Conservation (phyloP, 1,139 yeast species). For the Kluyveromyces marxianus region DNA sequence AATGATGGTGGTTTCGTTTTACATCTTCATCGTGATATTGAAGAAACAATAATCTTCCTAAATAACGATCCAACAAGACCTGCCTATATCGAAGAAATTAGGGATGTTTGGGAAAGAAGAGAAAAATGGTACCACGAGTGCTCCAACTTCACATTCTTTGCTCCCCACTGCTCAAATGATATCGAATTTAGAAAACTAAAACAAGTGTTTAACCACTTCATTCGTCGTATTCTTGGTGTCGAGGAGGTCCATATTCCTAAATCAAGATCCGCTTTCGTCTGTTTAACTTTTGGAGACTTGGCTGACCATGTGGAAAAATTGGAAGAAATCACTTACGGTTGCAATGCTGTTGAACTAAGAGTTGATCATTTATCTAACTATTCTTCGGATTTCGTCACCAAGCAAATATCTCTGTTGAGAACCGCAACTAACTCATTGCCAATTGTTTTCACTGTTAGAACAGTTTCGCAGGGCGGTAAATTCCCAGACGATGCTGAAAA, state of each 20-base stretch:
- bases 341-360: slow-evolving; percentile 76
- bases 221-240: slow-evolving; percentile 60
- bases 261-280: slow-evolving; percentile 60
- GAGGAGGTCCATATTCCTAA: slow-evolving; percentile 39
- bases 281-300: slow-evolving; percentile 57
- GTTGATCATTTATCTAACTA: slow-evolving; percentile 59
- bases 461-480: slow-evolving; percentile 72
- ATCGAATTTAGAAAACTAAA: slow-evolving; percentile 52
- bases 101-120: slow-evolving; percentile 77
- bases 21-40: slow-evolving; percentile 83
- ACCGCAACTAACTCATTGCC: slow-evolving; percentile 55
- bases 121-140: slow-evolving; percentile 74
- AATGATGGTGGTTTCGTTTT: slow-evolving; percentile 58
- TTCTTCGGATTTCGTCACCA: slow-evolving; percentile 51
- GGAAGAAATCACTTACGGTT: slow-evolving; percentile 55
- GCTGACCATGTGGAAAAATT: slow-evolving; percentile 42
- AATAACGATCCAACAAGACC: slow-evolving; percentile 79
- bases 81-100: slow-evolving; percentile 70
- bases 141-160: slow-evolving; percentile 70
- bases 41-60: slow-evolving; percentile 69
- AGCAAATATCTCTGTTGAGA: slow-evolving; percentile 67
- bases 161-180: slow-evolving; percentile 58
- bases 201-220: slow-evolving; percentile 50
- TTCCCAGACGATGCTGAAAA: slow-evolving; percentile 53
- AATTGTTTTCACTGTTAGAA: slow-evolving; percentile 73